Evolutionary conservation across 192 early-diverging fungal species (phyloP), one percentile per base, ranked within the genome.

Genomic region (Tieghemiomyces parasiticus): DNA sequence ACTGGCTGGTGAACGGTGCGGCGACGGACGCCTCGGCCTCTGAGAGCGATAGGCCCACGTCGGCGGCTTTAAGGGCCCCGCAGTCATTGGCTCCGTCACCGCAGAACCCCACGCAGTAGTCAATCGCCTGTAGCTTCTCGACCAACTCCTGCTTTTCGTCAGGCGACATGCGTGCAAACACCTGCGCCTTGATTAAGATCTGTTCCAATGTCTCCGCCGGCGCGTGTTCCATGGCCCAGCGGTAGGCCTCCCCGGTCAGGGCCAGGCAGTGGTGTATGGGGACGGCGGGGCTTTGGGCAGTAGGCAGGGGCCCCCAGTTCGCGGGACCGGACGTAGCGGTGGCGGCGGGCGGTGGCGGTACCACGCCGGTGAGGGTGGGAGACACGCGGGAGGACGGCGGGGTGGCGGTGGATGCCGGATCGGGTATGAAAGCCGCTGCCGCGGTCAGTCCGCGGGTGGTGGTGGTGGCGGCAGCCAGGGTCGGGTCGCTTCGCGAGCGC

Each of bases 51-150:
- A 99, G 74, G 0, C 97, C 97, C 47, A 95, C 89, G 69, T 99
- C 97, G 22, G 91, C 95, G 0, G 88, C 86, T 58, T 95, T 91
- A 16, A 99, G 73, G 3, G 97, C 97, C 22, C 93, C 92, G 73
- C 90, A 92, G 69, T 99, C 97, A 62, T 99, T 99, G 22, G 97
- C 93, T 12, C 97, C 97, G 66, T 99, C 97, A n/a, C 97, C 97
- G 66, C 93, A 97, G 69, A 99, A 99, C 0, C 92, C 91, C 29
- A 91, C 86, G 63, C 86, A 91, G 72, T 97, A 94, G 16, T 87
- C 93, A 29, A 97, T 78, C 24, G 71, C 77, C 65, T 97, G 93
- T 42, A 97, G 70, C 55, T 81, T 79, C 64, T 91, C 86, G 4
- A 99, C 92, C 20, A 99, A 67, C 64, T 90, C 84, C 38, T 92